These are phyloP conservation scores for Malus hybrid DNA, from an alignment of 331 rosid genomes.

Conservation along the genomic window DNA sequence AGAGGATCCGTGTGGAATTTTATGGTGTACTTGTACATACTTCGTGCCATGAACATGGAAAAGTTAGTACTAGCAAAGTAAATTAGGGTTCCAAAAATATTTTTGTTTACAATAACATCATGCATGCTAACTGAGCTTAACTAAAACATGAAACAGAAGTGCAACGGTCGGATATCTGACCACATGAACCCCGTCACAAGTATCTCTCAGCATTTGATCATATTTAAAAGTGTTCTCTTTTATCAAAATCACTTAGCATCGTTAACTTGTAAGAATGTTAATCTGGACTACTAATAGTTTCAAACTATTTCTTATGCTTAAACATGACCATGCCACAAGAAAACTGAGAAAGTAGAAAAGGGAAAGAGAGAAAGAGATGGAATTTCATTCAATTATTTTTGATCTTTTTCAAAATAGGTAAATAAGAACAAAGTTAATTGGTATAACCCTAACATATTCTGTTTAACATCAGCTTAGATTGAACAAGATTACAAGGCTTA, in stretches of 20 bases:
- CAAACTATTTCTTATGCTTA: too few species aligned
- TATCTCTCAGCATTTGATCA: neutral
- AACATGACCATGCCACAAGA: neutral
- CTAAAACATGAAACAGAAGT: too few species aligned
- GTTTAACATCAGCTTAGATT: neutral
- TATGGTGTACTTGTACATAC: neutral
- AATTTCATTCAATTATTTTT: neutral
- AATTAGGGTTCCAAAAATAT: neutral
- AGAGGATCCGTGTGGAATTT: too few species aligned
- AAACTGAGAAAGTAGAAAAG: neutral
- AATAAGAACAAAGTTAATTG: neutral
- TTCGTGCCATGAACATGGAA: conserved; percentile 12
- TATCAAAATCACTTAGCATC: too few species aligned
- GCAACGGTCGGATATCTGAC: neutral
- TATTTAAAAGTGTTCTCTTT: neutral
- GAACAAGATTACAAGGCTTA: neutral
- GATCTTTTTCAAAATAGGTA: neutral
- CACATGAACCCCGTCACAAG: neutral
- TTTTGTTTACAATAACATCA: too few species aligned
- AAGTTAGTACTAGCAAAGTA: neutral
- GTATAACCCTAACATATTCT: neutral
- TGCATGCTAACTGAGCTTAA: too few species aligned
- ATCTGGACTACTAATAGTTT: too few species aligned
- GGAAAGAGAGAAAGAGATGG: neutral
- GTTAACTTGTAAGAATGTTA: too few species aligned